phyloP scores from a whole-genome alignment of 2,329 filamentous ascomycete species.

The Botrytis fragariae region DNA sequence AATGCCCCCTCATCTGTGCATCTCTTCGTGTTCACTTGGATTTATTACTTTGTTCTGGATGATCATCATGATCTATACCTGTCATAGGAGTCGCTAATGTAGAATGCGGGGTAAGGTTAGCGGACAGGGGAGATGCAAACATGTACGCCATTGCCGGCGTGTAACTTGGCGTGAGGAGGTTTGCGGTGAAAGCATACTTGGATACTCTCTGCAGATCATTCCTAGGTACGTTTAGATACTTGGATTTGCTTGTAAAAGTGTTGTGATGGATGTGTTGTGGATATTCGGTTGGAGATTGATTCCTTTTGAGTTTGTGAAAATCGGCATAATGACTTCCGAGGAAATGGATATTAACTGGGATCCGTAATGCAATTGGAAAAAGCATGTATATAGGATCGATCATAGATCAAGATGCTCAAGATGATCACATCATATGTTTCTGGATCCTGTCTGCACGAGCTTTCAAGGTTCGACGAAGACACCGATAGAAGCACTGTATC shows the following conservation, averaged over 20 bases:
- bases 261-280: background rate
- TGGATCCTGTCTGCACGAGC: background rate
- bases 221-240: background rate
- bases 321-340: constrained; percentile 5
- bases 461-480: background rate
- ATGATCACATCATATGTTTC: background rate
- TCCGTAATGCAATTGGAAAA: background rate
- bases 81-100: constrained; percentile 2
- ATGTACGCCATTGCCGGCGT: constrained; percentile 13
- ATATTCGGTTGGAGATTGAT: background rate
- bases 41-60: background rate
- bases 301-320: background rate
- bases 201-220: background rate
- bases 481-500: fast-evolving
- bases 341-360: background rate
- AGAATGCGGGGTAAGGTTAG: constrained; percentile 13
- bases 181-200: background rate
- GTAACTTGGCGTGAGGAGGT: background rate
- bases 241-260: background rate
- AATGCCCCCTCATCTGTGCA: constrained; percentile 13
- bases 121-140: background rate
- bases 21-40: background rate
- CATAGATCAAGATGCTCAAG: background rate
- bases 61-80: constrained; percentile 4
- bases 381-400: background rate